phyloP scores from a whole-genome alignment of 345 rosid genomes.

The Eucalyptus sp. region DNA sequence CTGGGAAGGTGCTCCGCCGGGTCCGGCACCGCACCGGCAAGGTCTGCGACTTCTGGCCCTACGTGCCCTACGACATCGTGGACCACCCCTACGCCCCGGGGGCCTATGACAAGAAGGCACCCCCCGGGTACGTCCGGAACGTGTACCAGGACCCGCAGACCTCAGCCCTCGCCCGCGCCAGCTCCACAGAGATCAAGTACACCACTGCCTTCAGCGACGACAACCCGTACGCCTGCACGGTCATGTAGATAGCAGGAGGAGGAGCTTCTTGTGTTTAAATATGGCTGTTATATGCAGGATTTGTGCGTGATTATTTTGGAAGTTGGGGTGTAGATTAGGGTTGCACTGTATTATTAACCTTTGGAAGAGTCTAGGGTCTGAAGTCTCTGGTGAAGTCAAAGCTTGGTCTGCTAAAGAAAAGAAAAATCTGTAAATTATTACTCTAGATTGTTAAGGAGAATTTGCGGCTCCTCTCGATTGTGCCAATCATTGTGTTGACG shows the following conservation, averaged over 20 bases:
- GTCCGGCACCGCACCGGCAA: constrained; percentile 55
- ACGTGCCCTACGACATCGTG: constrained; percentile 38
- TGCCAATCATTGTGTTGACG: background rate
- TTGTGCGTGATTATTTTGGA: background rate
- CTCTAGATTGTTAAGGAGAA: background rate
- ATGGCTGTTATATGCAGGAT: background rate
- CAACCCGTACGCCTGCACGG: constrained; percentile 34
- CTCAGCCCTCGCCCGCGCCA: constrained; percentile 45
- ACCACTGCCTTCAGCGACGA: constrained; percentile 62
- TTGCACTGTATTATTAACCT: background rate
- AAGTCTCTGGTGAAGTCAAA: background rate
- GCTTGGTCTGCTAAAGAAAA: too few relatives aligned
- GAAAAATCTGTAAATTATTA: background rate
- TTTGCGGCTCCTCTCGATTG: background rate
- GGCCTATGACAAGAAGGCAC: constrained; percentile 49
- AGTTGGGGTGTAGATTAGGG: background rate
- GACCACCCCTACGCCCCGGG: constrained; percentile 40
- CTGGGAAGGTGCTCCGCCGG: constrained; percentile 40
- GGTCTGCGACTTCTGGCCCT: constrained; percentile 51
- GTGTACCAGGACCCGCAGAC: constrained; percentile 28
- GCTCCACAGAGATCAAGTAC: constrained; percentile 46
- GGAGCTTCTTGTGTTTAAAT: background rate
- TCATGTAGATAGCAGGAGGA: constrained; percentile 20
- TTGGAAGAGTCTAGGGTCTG: background rate
- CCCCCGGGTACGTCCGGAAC: constrained; percentile 44